A percentile compares a stretch with the other conserved stretches of the same genome.
Conservation (phyloP, 2,329 filamentous ascomycete genomes). For the Exutisphaerella laricina region DNA sequence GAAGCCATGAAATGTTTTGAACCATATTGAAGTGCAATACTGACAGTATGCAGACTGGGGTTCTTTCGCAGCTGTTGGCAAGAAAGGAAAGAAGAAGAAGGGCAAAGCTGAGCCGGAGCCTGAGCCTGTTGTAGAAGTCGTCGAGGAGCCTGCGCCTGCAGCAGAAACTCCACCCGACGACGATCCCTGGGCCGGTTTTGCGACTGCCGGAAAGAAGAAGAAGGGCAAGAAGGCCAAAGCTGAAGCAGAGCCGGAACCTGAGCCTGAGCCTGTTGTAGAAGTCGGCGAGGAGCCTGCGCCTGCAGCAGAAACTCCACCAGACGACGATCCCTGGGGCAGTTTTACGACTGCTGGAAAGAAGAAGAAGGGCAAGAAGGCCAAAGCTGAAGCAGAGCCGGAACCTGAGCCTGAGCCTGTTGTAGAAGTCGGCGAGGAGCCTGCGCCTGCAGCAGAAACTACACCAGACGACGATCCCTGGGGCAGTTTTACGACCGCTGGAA, state of each 20-base stretch:
- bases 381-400: constrained; percentile 32
- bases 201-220: too few relatives aligned
- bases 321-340: background rate
- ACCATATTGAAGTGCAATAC: background rate
- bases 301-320: constrained; percentile 11
- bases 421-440: constrained; percentile 13
- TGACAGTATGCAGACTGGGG: constrained; percentile 34
- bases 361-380: background rate
- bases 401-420: constrained; percentile 34
- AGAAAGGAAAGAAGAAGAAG: constrained; percentile 31
- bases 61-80: constrained; percentile 32
- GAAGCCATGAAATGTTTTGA: too few relatives aligned
- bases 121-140: constrained; percentile 15
- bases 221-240: background rate
- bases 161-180: constrained; percentile 10
- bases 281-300: constrained; percentile 10
- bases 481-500: constrained; percentile 25
- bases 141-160: constrained; percentile 9
- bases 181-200: too few relatives aligned
- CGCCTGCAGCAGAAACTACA: background rate
- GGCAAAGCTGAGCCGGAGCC: constrained; percentile 16
- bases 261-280: constrained; percentile 22
- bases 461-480: constrained; percentile 24
- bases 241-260: constrained; percentile 35
- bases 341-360: background rate